Evolutionary conservation across 192 early-diverging fungal species (phyloP).

Genomic region (Backusella macrospora): DNA sequence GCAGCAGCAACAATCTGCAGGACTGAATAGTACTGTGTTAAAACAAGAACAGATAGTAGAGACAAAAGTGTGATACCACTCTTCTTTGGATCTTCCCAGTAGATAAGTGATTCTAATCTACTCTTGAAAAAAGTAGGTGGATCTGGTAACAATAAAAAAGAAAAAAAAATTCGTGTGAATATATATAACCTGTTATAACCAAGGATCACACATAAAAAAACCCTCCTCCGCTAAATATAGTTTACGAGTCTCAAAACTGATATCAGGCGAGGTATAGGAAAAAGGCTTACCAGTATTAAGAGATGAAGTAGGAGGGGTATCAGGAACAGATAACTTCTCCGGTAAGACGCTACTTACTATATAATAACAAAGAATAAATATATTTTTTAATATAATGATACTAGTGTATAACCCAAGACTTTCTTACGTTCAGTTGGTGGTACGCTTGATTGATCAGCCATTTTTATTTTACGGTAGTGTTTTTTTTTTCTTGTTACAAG

Average conservation of each 20-base stretch:
- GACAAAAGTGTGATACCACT: constrained; percentile 17
- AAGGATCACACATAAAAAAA: background rate
- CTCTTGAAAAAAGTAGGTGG: constrained; percentile 30
- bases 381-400: background rate
- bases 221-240: background rate
- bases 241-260: constrained; percentile 9
- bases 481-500: background rate
- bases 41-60: constrained; percentile 21
- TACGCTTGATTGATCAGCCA: constrained; percentile 5
- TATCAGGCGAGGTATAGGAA: no score
- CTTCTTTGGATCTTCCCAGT: constrained; percentile 36
- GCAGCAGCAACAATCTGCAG: constrained; percentile 30
- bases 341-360: background rate
- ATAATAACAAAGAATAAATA: background rate
- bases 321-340: background rate
- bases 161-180: background rate
- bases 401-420: background rate
- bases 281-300: background rate
- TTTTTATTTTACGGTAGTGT: background rate
- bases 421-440: constrained; percentile 7
- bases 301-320: background rate
- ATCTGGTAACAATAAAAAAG: background rate
- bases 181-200: background rate
- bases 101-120: constrained; percentile 25
- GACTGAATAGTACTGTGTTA: constrained; percentile 39